These are phyloP conservation scores for Xerocomellus chrysenteron DNA, from an alignment of 768 basidiomycete species.

Conservation along the genomic window DNA sequence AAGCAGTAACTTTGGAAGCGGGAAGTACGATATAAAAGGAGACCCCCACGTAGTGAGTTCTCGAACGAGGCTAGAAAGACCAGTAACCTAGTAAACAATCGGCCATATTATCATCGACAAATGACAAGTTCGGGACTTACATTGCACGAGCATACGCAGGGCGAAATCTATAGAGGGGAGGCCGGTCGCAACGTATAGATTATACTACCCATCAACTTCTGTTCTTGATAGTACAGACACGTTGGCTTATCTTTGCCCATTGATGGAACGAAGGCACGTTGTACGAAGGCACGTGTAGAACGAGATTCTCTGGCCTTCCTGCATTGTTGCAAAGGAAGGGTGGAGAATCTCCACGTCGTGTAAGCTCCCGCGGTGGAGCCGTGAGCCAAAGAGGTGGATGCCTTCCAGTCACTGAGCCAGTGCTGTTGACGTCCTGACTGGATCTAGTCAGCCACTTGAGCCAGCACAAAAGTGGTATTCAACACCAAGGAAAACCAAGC, in stretches of 20 bases:
- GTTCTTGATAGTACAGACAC: background rate
- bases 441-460: background rate
- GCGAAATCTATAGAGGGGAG: background rate
- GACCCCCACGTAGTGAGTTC: background rate
- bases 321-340: slow-evolving; percentile 23
- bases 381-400: slow-evolving; percentile 20
- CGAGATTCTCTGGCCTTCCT: slow-evolving; percentile 19
- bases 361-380: slow-evolving; percentile 17
- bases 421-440: background rate
- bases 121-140: background rate
- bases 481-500: background rate
- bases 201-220: background rate
- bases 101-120: background rate
- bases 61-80: background rate
- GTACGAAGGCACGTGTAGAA: slow-evolving; percentile 17
- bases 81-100: background rate
- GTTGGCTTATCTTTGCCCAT: slow-evolving; percentile 6
- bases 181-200: background rate
- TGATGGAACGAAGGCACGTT: slow-evolving; percentile 14
- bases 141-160: background rate
- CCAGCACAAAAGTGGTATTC: background rate
- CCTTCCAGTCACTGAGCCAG: slow-evolving; percentile 2
- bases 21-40: background rate
- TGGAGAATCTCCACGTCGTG: slow-evolving; percentile 25
- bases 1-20: background rate